Conservation (phyloP, 352 stramenopile genomes). For the Elongisporangium undulatum region DNA sequence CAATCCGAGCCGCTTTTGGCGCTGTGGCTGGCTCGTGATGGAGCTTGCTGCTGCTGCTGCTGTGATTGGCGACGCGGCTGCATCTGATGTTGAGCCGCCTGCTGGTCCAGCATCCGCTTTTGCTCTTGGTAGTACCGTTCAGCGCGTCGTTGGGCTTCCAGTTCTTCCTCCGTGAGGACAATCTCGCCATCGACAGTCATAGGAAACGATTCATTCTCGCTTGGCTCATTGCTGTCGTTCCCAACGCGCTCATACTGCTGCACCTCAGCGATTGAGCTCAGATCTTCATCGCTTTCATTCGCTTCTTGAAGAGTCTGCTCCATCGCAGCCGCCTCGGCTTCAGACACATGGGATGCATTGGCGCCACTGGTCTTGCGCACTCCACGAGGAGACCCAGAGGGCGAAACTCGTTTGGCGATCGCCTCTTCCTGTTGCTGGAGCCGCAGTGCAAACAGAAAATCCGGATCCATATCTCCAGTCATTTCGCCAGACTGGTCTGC, state of each 20-base stretch:
- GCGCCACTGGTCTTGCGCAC: slow-evolving; percentile 17
- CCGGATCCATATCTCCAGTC: slow-evolving; percentile 31
- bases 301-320: slow-evolving; percentile 1
- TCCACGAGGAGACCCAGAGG: slow-evolving; percentile 5
- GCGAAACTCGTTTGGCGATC: slow-evolving; percentile 7
- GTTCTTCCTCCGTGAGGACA: slow-evolving; percentile 51
- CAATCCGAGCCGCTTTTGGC: slow-evolving; percentile 18
- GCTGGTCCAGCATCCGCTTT: slow-evolving; percentile 43
- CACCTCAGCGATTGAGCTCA: not conserved
- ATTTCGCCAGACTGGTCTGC: slow-evolving; percentile 1
- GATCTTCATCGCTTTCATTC: slow-evolving; percentile 6
- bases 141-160: slow-evolving; percentile 66
- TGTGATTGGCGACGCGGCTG: slow-evolving; percentile 22
- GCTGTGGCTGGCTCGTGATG: not conserved
- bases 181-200: slow-evolving; percentile 50
- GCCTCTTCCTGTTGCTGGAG: slow-evolving; percentile 80
- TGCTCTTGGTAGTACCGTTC: slow-evolving; percentile 73
- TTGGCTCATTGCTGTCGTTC: slow-evolving; percentile 8
- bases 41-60: slow-evolving; percentile 15
- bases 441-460: slow-evolving; percentile 68
- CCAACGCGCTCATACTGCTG: not conserved
- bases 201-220: slow-evolving; percentile 34
- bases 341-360: not conserved
- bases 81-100: slow-evolving; percentile 29
- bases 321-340: not conserved